Percentiles rank a stretch among this genome's conserved stretches.
phyloP scores from a whole-genome alignment of 2,329 filamentous ascomycete species.

The Scedosporium dehoogii region DNA sequence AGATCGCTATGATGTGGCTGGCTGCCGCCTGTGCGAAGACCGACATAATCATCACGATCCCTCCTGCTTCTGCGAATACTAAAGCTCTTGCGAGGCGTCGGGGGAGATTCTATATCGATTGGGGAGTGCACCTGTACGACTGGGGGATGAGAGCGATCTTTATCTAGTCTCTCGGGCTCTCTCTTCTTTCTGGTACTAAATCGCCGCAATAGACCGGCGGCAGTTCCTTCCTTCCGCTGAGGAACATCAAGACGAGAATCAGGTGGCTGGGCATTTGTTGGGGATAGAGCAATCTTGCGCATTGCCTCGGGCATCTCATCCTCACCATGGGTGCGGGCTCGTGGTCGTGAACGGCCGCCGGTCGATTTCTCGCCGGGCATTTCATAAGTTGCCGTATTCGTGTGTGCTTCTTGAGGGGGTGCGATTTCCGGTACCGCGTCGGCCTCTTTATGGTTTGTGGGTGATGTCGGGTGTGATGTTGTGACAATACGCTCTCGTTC shows the following conservation, averaged over 20 bases:
- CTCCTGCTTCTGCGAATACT: conserved; percentile 59
- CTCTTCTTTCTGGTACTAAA: conserved; percentile 80
- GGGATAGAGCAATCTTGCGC: conserved; percentile 45
- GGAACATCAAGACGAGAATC: conserved; percentile 46
- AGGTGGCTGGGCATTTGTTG: conserved; percentile 26
- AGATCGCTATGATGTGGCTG: conserved; percentile 71
- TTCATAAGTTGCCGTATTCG: conserved; percentile 75
- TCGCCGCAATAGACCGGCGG: conserved; percentile 72
- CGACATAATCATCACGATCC: conserved; percentile 40
- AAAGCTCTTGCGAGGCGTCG: conserved; percentile 73
- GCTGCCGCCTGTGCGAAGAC: conserved; percentile 44
- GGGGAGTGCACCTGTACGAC: conserved; percentile 71
- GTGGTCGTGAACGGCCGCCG: conserved; percentile 70
- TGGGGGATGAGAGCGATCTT: conserved; percentile 60
- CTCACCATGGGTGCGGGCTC: conserved; percentile 88
- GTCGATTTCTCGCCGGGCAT: conserved; percentile 83
- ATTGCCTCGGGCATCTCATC: conserved; percentile 72
- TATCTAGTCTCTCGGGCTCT: conserved; percentile 54
- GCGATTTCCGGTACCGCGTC: conserved; percentile 60
- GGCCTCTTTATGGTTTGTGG: conserved; percentile 26
- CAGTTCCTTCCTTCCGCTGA: conserved; percentile 80
- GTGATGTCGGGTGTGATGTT: conserved; percentile 16
- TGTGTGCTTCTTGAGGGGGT: conserved; percentile 78
- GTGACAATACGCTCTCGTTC: conserved; percentile 54
- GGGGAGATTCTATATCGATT: conserved; percentile 43